These are phyloP conservation scores for Biscutella laevigata DNA, from an alignment of 441 rosid species.

Conservation along the genomic window DNA sequence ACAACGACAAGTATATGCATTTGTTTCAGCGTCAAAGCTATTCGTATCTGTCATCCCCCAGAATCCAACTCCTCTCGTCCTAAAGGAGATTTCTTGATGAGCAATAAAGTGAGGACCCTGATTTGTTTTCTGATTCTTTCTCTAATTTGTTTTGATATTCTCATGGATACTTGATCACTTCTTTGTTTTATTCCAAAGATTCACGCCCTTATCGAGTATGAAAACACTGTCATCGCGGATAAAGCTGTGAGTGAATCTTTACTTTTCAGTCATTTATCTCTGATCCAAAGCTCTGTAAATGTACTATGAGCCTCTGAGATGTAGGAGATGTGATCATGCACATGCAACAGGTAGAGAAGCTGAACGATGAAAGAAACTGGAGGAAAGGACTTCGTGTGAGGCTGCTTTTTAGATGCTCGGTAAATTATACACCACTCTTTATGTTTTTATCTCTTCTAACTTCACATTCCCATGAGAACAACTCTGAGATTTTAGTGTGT, in stretches of 20 bases:
- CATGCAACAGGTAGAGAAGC: constrained; percentile 76
- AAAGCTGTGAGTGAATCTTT: constrained; percentile 49
- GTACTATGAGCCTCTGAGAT: background rate
- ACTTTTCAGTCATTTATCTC: background rate
- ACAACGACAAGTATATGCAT: background rate
- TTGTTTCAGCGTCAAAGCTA: constrained; percentile 57
- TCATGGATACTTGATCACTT: no score
- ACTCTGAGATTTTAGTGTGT: constrained; percentile 1
- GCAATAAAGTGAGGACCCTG: constrained; percentile 54
- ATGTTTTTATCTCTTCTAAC: background rate
- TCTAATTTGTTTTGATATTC: background rate
- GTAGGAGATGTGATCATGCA: background rate
- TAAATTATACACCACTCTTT: no score
- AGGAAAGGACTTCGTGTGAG: constrained; percentile 92
- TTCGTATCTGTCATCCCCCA: constrained; percentile 82
- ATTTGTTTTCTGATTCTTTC: background rate
- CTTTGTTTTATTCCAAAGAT: constrained; percentile 33
- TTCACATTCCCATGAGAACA: background rate
- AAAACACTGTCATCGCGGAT: constrained; percentile 52
- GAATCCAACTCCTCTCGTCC: constrained; percentile 62
- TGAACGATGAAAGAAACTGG: constrained; percentile 92
- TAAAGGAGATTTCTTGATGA: constrained; percentile 54
- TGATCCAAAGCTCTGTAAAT: background rate
- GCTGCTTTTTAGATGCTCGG: constrained; percentile 79
- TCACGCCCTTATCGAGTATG: constrained; percentile 89